phyloP scores from a whole-genome alignment of 176 grass and related monocot species.

The Puya raimondii region DNA sequence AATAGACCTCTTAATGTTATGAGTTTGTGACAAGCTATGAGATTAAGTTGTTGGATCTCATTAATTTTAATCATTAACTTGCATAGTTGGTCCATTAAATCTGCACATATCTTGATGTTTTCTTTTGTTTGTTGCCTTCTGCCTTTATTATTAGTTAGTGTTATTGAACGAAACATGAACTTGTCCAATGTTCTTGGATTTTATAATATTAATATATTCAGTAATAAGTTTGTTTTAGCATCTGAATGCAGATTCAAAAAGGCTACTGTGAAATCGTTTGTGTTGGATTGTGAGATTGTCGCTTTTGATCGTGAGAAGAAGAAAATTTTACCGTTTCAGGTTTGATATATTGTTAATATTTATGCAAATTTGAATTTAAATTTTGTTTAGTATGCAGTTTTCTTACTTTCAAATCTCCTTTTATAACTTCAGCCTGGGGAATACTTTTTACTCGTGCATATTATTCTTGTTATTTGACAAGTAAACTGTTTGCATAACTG shows the following conservation, averaged over 20 bases:
- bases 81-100: not conserved
- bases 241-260: slow-evolving; percentile 75
- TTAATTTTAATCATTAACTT: not conserved
- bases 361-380: not conserved
- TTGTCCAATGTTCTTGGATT: not conserved
- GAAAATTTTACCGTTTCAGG: slow-evolving; percentile 96
- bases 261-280: slow-evolving; percentile 71
- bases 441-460: not conserved
- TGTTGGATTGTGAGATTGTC: slow-evolving; percentile 95
- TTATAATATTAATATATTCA: not conserved
- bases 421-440: not conserved
- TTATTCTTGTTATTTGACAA: too few relatives aligned
- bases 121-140: not conserved
- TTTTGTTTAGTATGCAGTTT: not conserved
- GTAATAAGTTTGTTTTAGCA: slow-evolving; percentile 24
- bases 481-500: too few relatives aligned
- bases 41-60: not conserved
- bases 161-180: not conserved
- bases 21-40: not conserved
- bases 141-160: not conserved
- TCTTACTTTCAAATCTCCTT: slow-evolving; percentile 18
- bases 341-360: slow-evolving; percentile 14
- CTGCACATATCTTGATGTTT: not conserved
- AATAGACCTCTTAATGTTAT: not conserved
- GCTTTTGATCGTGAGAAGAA: slow-evolving; percentile 81